Base-by-base conservation (phyloP, 352 stramenopile species). In the Phytophthora nicotianae region DNA sequence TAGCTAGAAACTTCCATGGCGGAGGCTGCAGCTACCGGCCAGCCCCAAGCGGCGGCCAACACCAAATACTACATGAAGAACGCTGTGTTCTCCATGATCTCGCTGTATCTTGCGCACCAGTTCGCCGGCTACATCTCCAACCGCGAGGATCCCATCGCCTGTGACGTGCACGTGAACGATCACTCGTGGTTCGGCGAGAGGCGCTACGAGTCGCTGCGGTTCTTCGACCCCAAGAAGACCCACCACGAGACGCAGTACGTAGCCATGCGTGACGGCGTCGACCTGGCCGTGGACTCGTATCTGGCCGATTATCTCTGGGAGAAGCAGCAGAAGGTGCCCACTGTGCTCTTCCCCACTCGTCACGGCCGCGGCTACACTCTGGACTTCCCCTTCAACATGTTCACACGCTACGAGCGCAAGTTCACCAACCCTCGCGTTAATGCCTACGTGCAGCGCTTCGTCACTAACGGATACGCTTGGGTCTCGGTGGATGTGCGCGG, bases 361-460 rank as follows among this genome's bases (percentile, higher is more conserved):
- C 86, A 94, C 58, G 82, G 86, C 42, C 86, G 86, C 24, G 86
- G 86, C 19, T 94, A 94, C 75, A 75, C 79, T 13, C 42, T 94
- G 19, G 74, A 92, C 62, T 94, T 94, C 56, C 86, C 85, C 17
- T 90, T 94, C 65, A 88, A 75, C 67, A 33, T 89, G 16, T 89
- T 91, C 41, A 70, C 81, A 40, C 68, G 73, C 32, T 90, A 89
- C 62, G 59, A 82, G 32, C 77, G 78, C 52, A 83, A 84, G 63
- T 91, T 92, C 62, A 92, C 82, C n/a, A 90, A 89, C 65, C 86
- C 86, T 24, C 83, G 86, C 19, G 89, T 86, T 32, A 88, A 76
- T 64, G 71, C 76, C 24, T 94, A 94, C 66, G 72, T 90, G 43
- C 68, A 89, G 41, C 74, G 81, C 11, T 89, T 94, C 58, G 65